Evolutionary conservation across 192 early-diverging fungal genomes (phyloP), one percentile per base, ranked within the genome.

Genomic region (Coemansia sp.): DNA sequence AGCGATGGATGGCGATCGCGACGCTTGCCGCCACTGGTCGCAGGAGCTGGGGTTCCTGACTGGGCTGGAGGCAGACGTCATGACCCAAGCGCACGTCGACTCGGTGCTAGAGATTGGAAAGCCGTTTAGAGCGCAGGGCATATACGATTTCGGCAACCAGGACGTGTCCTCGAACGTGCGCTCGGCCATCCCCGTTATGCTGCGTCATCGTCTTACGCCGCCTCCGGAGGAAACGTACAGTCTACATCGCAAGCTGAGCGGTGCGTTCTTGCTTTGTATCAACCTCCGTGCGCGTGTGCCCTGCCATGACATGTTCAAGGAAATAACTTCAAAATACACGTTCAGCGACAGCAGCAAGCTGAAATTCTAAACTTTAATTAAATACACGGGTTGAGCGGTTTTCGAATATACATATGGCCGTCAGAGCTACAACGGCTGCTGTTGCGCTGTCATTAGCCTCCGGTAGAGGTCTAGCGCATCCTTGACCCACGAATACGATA

Each of bases 201-300:
- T 99, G 58, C 84, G 88, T 52, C 89, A 99, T 64, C 80, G 97
- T 23, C 73, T 99, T 34, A 96, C 92, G 7, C 97, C 97, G 13
- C 97, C 97, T 6, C 97, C 97, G n/a, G 97, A 99, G 64, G 95
- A 96, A 73, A 94, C 93, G 5, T 99, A 99, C 75, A 91, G 91
- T 14, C 76, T 97, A 73, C 97, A 99, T 63, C 84, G 94, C 38
- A 99, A 97, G 70, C 85, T 99, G 46, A 92, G 90, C 20, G 95
- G 97, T 2, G 92, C 90, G 0, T 97, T 95, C 71, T 77, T 99
- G 75, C 74, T 97, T 20, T 99, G 95, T 70, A 86, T 91, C 17
- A 92, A 90, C 74, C 75, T 99, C 32, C 71, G 88, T 20, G 85
- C 87, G 2, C 66, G 76, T 23, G 84, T 92, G 29, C 69, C 71